Evolutionary conservation across 208 protist genomes (phyloP).

Genomic region (Trypanosoma lewisi): DNA sequence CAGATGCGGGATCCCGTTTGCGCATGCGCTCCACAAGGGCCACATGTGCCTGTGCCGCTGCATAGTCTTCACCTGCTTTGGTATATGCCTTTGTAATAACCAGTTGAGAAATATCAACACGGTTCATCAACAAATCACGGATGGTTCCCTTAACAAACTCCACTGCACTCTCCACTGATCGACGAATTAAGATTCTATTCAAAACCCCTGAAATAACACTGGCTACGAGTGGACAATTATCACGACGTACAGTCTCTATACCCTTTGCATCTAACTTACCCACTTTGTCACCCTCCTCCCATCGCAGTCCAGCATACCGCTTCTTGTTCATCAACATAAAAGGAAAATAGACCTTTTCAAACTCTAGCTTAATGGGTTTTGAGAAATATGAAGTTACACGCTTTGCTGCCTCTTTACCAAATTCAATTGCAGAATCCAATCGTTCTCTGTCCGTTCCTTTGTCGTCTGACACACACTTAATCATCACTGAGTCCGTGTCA

Average conservation of each 20-base stretch:
- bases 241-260: constrained; percentile 98
- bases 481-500: constrained; percentile 99
- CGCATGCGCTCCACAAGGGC: constrained; percentile 86
- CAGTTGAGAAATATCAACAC: constrained; percentile 82
- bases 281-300: constrained; percentile 96
- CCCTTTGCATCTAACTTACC: constrained; percentile 99
- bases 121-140: constrained; percentile 82
- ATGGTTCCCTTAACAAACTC: constrained; percentile 91
- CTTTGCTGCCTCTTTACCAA: constrained; percentile 93
- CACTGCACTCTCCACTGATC: constrained; percentile 84
- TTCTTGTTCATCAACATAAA: constrained; percentile 99
- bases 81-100: constrained; percentile 90
- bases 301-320: constrained; percentile 99
- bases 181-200: constrained; percentile 83
- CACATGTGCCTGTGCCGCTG: constrained; percentile 72
- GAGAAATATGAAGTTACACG: constrained; percentile 77
- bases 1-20: constrained; percentile 77
- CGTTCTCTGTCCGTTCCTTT: constrained; percentile 59
- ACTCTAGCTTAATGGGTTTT: constrained; percentile 99
- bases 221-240: constrained; percentile 97
- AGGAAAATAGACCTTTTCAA: constrained; percentile 99
- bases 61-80: constrained; percentile 96
- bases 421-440: constrained; percentile 60
- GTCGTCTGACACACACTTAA: constrained; percentile 78
- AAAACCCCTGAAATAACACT: constrained; percentile 83